Base-by-base conservation (phyloP, 306 rosid species). In the Cucurbita maxima region DNA sequence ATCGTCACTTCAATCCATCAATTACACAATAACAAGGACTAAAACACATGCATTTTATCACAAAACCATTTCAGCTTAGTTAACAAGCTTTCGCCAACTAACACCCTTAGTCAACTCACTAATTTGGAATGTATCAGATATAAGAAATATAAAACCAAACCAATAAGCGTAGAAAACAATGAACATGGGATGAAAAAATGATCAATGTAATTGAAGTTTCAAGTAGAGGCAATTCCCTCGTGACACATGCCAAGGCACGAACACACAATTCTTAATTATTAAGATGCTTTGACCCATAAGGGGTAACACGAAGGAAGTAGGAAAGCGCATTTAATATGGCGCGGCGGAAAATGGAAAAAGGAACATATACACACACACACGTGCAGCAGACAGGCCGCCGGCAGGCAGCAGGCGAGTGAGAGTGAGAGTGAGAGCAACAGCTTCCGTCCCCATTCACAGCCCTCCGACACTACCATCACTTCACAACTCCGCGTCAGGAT, bases 1-100 rank as follows among this genome's bases (percentile, higher is more conserved):
- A 10, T 59, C 1, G 0, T 59, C 67, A 60, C 67, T 60, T 60
- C 64, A 30, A 12, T 5, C 64, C 63, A 25, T 25, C n/a, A 58
- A 30, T 19, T 54, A 18, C 11, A 54, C 20, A 7, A 52, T 20
- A 8, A 12, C 36, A 56, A 56, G 36, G 20, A 20, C 38, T 20
- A 61, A 61, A 30, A 14, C 20, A 38, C 12, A 62, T 40, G 50
- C 4, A 40, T 62, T 38, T 38, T 12, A 38, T 40, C 70, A 50
- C 50, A 38, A 62, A 50, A 62, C 70, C 14, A 62, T 62, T 62
- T 62, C 7, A 62, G 70, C 70, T 62, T 62, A 40, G 70, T 62
- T 62, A 62, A 62, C 50, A 62, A 62, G 70, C 70, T 62, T 62
- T 62, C 70, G 16, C 50, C 67, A 34, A 60, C 64, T 12, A 30